Conservation (phyloP, 139 green algal species). For the Chlorella ohadii region DNA sequence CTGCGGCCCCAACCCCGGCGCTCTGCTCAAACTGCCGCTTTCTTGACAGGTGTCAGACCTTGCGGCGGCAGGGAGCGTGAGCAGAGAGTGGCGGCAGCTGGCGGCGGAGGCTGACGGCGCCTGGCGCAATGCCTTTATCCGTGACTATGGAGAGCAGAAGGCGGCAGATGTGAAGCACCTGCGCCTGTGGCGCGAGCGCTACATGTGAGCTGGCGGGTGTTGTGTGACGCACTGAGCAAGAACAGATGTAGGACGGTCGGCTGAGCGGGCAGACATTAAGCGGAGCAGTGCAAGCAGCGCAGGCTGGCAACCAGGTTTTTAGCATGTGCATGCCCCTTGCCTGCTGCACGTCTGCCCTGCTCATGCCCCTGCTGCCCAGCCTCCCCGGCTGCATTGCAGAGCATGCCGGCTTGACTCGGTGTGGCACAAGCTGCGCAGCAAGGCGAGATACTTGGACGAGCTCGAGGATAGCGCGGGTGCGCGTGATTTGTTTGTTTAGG, state of each 20-base stretch:
- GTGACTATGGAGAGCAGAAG: not conserved
- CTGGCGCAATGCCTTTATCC: not conserved
- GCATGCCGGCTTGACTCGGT: not conserved
- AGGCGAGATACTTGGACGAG: conserved; percentile 24
- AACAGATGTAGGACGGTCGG: too few relatives aligned
- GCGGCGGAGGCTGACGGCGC: not conserved
- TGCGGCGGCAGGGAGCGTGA: not conserved
- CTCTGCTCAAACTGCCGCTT: too few relatives aligned
- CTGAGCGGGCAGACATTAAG: too few relatives aligned
- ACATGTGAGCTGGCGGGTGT: not conserved
- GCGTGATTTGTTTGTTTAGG: too few relatives aligned
- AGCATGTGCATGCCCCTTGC: too few relatives aligned
- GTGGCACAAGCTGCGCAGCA: conserved; percentile 17
- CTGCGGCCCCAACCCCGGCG: too few relatives aligned
- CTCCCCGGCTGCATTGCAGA: not conserved
- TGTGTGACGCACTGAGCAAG: not conserved
- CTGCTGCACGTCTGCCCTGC: too few relatives aligned
- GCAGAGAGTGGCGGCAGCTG: not conserved
- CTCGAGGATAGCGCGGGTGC: conserved; percentile 7
- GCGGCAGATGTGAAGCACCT: not conserved
- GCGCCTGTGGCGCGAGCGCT: conserved; percentile 8
- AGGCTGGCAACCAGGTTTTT: too few relatives aligned
- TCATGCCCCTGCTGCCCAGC: not conserved
- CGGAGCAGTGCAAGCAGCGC: too few relatives aligned
- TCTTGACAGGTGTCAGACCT: not conserved